These are phyloP conservation scores for Lycium ferocissimum DNA, from an alignment of 257 asterid species.

Conservation along the genomic window DNA sequence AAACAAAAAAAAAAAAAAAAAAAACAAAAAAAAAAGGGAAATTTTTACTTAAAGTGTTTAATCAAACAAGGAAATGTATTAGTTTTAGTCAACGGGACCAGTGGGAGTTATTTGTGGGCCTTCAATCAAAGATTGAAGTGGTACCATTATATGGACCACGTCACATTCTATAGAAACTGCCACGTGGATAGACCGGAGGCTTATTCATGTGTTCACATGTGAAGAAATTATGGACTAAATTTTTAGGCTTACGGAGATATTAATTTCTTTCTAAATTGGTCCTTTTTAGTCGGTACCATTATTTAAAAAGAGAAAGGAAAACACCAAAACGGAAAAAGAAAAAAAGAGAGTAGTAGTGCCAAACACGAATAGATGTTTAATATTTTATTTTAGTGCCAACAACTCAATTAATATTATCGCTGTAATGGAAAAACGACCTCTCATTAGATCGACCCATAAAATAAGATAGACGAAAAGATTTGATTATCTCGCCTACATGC, in stretches of 20 bases:
- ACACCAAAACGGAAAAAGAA: neutral
- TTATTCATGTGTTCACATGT: neutral
- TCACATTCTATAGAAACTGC: neutral
- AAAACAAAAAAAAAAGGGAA: too few species aligned
- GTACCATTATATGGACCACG: slow-evolving; percentile 2
- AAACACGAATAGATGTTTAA: neutral
- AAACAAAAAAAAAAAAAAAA: too few species aligned
- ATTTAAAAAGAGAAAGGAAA: neutral
- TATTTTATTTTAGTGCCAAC: neutral
- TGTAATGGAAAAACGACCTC: neutral
- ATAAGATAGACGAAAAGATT: neutral
- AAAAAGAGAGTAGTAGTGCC: slow-evolving; percentile 9
- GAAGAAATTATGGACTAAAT: neutral
- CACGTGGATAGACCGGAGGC: slow-evolving; percentile 19
- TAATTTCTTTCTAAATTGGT: neutral
- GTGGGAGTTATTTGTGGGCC: too few species aligned
- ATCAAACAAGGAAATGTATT: too few species aligned
- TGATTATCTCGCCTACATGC: neutral
- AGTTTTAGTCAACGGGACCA: too few species aligned
- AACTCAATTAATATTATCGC: neutral
- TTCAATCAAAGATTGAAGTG: neutral
- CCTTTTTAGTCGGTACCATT: neutral
- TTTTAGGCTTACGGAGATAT: neutral
- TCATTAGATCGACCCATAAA: neutral
- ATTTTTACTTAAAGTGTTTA: too few species aligned